Evolutionary conservation across 106 monocot genomes (phyloP), one percentile per base, ranked within the genome.

Genomic region (Dendrobium officinale): DNA sequence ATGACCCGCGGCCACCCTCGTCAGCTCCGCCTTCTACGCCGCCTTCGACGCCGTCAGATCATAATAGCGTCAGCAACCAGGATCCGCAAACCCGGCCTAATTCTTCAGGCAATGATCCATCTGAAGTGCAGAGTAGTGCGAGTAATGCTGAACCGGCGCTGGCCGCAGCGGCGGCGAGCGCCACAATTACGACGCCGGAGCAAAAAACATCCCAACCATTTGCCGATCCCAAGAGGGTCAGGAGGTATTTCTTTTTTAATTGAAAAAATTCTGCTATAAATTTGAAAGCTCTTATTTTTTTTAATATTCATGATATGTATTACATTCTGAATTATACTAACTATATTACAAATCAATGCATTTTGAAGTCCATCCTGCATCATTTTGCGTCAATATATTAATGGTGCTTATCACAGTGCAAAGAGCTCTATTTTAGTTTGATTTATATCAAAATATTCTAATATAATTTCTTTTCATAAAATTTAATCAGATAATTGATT

Each of bases 191-290:
- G 26, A 6, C 64, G 64, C 15, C 31, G 4, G 3, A 33, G 29
- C 15, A 9, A 0, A 26, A 66, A 20, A 75, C 72, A 15, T 2
- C 72, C 15, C 42, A 40, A 6, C 31, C 27, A 54, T 17, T 77
- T 16, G 68, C 83, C 2, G 96, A 97, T 75, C 89, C 90, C 17
- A 96, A 92, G 78, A 92, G 96, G 77, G 87, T 96, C 67, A 96
- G 90, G 80, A 92, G 96, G 96, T 91, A 22, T 22, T 4, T 22
- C 31, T 61, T 61, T 51, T 15, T 13, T 1, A 13, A 13, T 13
- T 11, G 7, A 9, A 48, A 11, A 7, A 11, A 48, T 0, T 48
- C 0, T 48, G 37, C 37, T 2, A 37, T 37, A 37, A 37, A 37
- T 37, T 37, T 37, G 2, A 37, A 37, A 37, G 37, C 37, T 37